Evolutionary conservation across 805 yeast genomes (phyloP).

Genomic region (Clavispora carvajalis): DNA sequence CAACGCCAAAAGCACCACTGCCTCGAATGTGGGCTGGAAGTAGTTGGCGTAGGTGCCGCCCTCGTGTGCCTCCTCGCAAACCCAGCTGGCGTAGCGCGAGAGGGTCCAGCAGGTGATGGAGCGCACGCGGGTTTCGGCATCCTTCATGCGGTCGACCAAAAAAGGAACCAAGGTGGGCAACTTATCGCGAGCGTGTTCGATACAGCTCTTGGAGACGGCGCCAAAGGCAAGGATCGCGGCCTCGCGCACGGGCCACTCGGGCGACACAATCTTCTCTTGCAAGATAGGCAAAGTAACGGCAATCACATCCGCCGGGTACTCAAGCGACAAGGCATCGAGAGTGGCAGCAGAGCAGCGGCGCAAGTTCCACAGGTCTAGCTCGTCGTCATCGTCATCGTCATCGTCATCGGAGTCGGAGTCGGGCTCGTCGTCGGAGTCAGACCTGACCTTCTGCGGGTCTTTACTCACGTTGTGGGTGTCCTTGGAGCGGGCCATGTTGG

Average conservation of each 20-base stretch:
- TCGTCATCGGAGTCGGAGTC: constrained; percentile 62
- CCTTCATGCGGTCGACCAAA: constrained; percentile 72
- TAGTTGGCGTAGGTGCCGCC: constrained; percentile 62
- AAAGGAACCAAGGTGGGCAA: constrained; percentile 81
- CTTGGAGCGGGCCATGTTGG: constrained; percentile 68
- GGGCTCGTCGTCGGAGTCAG: constrained; percentile 27
- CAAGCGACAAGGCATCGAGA: constrained; percentile 70
- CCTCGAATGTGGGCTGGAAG: constrained; percentile 71
- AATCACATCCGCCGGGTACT: constrained; percentile 63
- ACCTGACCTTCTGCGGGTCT: constrained; percentile 1
- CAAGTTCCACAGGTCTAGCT: constrained; percentile 77
- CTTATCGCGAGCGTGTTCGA: constrained; percentile 62
- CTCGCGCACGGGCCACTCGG: constrained; percentile 86
- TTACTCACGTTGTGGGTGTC: constrained; percentile 25
- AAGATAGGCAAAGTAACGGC: constrained; percentile 67
- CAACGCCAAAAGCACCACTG: constrained; percentile 67
- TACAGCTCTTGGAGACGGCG: constrained; percentile 87
- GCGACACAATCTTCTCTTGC: constrained; percentile 61
- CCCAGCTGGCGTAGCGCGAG: constrained; percentile 80
- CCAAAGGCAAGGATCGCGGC: constrained; percentile 93
- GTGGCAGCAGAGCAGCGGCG: constrained; percentile 95
- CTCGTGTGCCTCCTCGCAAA: constrained; percentile 59
- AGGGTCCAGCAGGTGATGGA: constrained; percentile 96
- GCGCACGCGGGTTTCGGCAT: constrained; percentile 76
- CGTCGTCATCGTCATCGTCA: constrained; percentile 66